A percentile compares a stretch with the other conserved stretches of the same genome.
Evolutionary conservation across 495 filamentous ascomycete species (phyloP).

Genomic region (Aspergillus affinis): DNA sequence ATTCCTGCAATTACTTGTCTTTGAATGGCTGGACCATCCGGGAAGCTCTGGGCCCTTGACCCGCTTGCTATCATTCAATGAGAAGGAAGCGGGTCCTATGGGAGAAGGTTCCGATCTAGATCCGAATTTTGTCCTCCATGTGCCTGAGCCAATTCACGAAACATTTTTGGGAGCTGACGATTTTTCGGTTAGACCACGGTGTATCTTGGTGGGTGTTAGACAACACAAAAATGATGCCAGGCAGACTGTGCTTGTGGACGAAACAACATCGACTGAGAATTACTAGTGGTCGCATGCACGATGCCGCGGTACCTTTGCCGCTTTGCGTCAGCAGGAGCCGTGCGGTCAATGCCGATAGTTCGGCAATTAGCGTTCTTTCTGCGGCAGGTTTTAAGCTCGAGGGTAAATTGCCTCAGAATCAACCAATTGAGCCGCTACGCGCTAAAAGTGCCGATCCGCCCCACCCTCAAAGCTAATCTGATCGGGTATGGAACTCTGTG

Average conservation of each 20-base stretch:
- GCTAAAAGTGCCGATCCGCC: conserved; percentile 6
- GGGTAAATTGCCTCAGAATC: background rate
- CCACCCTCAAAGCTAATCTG: background rate
- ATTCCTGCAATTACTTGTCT: background rate
- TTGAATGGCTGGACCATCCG: background rate
- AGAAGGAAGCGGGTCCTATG: background rate
- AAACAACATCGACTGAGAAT: background rate
- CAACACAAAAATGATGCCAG: too few species aligned
- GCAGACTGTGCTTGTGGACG: too few species aligned
- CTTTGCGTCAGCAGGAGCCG: background rate
- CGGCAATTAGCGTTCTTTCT: background rate
- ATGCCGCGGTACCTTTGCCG: background rate
- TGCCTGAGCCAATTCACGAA: background rate
- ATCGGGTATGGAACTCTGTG: conserved; percentile 5
- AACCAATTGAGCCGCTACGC: background rate
- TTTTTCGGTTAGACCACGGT: background rate
- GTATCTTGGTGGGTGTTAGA: too few species aligned
- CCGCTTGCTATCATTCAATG: background rate
- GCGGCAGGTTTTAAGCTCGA: background rate
- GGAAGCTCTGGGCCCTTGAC: conserved; percentile 1
- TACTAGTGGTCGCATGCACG: background rate
- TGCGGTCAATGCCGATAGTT: background rate
- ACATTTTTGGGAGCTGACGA: background rate
- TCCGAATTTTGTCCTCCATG: conserved; percentile 3
- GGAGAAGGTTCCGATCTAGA: conserved; percentile 2